Evolutionary conservation across 495 filamentous ascomycete genomes (phyloP).

Genomic region (Podospora bellae-mahoneyi): DNA sequence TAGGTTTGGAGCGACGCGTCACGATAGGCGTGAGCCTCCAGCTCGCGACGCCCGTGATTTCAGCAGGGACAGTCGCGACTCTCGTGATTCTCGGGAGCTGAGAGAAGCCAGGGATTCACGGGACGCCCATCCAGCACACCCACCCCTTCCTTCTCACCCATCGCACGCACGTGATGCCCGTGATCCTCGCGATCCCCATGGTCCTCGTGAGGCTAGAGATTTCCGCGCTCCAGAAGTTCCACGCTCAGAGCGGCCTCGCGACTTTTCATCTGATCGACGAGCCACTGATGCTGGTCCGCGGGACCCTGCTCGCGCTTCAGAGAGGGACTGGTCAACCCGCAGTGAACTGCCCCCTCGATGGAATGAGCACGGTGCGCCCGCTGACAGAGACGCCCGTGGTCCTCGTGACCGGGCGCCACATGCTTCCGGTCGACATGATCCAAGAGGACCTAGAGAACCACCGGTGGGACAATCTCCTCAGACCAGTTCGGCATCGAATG

Average conservation of each 20-base stretch:
- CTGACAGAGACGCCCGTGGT: constrained; percentile 38
- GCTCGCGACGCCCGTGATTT: constrained; percentile 9
- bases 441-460: constrained; percentile 34
- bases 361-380: constrained; percentile 25
- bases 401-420: constrained; percentile 35
- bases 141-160: constrained; percentile 1
- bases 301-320: constrained; percentile 32
- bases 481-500: constrained; percentile 19
- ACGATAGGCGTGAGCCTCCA: constrained; percentile 33
- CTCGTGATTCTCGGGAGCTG: constrained; percentile 39
- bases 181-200: neutral
- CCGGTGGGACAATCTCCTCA: constrained; percentile 26
- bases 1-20: constrained; percentile 36
- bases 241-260: constrained; percentile 32
- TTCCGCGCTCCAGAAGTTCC: constrained; percentile 29
- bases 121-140: constrained; percentile 19
- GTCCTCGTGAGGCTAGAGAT: constrained; percentile 38
- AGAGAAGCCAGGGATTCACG: constrained; percentile 16
- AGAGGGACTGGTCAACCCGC: constrained; percentile 34
- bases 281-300: constrained; percentile 25
- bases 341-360: constrained; percentile 34
- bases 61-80: constrained; percentile 27
- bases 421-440: constrained; percentile 32
- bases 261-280: constrained; percentile 30
- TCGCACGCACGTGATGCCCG: neutral